Base-by-base conservation (phyloP, 2,329 filamentous ascomycete species). In the Alternaria sp. region DNA sequence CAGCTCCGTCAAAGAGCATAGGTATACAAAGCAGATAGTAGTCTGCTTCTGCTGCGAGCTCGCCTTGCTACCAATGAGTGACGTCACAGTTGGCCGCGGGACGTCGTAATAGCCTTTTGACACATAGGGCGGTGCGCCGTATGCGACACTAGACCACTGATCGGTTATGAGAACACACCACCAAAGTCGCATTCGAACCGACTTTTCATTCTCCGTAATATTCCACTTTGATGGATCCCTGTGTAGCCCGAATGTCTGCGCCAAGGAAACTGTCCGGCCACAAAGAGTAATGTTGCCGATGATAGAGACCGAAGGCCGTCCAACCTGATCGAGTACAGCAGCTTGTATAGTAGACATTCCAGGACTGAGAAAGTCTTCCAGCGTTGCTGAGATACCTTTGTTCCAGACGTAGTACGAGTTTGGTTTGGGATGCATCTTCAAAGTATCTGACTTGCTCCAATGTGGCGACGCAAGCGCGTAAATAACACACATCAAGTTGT, bases 91-190 rank as follows among this genome's bases (percentile, higher is more conserved):
- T 4, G 84, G 84, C 40, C 84, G 68, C 14, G 84, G 83, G 13
- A 86, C 84, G 60, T 86, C 83, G 62, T 85, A 85, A 65, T 85
- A 83, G 24, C 80, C 80, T 57, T 81, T 81, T 3, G 79, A 76
- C 10, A 85, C 82, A 49, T 84, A 81, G 3, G 84, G 82, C 21
- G 84, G 84, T 3, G 83, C 81, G 4, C 84, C 84, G 64, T 86
- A 84, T 4, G 82, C 83, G 52, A 85, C 81, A 63, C 83, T 85
- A 53, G 83, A 80, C 83, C 84, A 86, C 39, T 83, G 80, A 69
- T 86, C 84, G 56, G 84, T 83, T 37, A 86, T 83, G 3, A 86
- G 75, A 2, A 85, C 81, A 5, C 81, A 83, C 84, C 84, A 86
- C 82, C 84, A 86, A 3, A 84, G 70, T 3, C 82, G 80, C 29